These are phyloP conservation scores for Irineochytrium annulatum DNA, from an alignment of 192 early-diverging fungal genomes.

Conservation along the genomic window DNA sequence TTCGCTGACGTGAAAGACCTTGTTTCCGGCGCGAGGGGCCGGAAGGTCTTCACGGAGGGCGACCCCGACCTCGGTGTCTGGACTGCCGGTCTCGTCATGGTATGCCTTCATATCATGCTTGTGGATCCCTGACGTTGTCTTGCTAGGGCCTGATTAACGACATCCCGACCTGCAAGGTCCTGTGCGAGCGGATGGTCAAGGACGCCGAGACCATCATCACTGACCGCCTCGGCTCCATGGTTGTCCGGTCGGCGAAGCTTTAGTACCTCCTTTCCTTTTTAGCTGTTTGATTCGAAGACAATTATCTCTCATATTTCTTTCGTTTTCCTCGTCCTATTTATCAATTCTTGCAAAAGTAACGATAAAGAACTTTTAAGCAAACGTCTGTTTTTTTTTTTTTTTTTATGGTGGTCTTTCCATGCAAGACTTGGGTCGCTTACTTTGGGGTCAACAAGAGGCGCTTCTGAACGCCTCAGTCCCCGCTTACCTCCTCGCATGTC, in stretches of 20 bases:
- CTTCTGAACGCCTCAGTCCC: no score
- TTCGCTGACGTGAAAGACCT: conserved; percentile 68
- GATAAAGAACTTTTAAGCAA: no score
- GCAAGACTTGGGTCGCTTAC: no score
- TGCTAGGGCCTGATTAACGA: conserved; percentile 66
- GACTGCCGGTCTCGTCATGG: conserved; percentile 23
- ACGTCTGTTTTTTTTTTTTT: no score
- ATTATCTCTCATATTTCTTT: no score
- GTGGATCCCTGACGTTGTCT: conserved; percentile 57
- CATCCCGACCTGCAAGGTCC: conserved; percentile 70
- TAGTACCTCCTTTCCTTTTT: neutral
- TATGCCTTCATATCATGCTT: neutral
- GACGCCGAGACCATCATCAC: conserved; percentile 47
- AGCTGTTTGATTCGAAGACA: no score
- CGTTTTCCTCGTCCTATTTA: no score
- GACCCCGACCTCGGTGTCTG: conserved; percentile 46
- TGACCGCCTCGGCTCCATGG: conserved; percentile 25
- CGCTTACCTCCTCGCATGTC: no score
- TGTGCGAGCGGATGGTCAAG: conserved; percentile 53
- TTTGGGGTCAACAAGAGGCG: no score
- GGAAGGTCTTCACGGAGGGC: conserved; percentile 43
- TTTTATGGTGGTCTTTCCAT: no score
- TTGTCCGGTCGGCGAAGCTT: conserved; percentile 18
- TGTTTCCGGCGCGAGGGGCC: conserved; percentile 56
- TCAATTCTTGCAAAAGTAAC: no score